phyloP scores from a whole-genome alignment of 768 basidiomycete species.

The Naganishia antarctica region DNA sequence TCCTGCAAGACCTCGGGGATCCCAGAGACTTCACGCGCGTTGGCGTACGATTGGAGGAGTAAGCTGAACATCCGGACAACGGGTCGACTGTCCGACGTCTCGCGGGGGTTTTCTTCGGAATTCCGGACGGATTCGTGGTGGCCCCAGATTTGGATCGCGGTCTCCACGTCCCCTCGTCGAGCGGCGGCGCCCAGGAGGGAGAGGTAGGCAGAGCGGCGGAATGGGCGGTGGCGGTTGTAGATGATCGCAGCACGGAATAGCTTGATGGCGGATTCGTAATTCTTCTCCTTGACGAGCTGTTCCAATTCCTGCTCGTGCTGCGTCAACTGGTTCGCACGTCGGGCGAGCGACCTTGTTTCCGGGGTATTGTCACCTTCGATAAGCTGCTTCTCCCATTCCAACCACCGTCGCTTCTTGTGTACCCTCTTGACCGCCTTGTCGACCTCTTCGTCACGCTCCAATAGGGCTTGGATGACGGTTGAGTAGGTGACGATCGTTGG shows the following conservation, averaged over 20 bases:
- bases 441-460: constrained; percentile 65
- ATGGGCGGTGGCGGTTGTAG: constrained; percentile 35
- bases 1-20: constrained; percentile 26
- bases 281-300: constrained; percentile 49
- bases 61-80: constrained; percentile 25
- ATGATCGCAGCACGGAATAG: constrained; percentile 63
- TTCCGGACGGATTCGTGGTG: constrained; percentile 55
- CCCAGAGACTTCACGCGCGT: constrained; percentile 15
- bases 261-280: constrained; percentile 65
- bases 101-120: constrained; percentile 26
- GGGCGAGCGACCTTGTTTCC: too few relatives aligned
- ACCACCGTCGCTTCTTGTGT: constrained; percentile 37
- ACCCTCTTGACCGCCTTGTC: constrained; percentile 53
- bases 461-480: constrained; percentile 60
- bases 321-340: neutral
- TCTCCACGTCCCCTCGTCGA: constrained; percentile 57
- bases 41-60: constrained; percentile 26
- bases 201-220: constrained; percentile 52
- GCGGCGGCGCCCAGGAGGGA: constrained; percentile 63
- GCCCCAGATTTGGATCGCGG: constrained; percentile 63
- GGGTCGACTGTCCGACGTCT: neutral
- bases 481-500: constrained; percentile 65
- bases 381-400: constrained; percentile 16
- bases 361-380: neutral
- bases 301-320: constrained; percentile 16